phyloP scores from a whole-genome alignment of 2,329 filamentous ascomycete species.

The Claviceps monticola region DNA sequence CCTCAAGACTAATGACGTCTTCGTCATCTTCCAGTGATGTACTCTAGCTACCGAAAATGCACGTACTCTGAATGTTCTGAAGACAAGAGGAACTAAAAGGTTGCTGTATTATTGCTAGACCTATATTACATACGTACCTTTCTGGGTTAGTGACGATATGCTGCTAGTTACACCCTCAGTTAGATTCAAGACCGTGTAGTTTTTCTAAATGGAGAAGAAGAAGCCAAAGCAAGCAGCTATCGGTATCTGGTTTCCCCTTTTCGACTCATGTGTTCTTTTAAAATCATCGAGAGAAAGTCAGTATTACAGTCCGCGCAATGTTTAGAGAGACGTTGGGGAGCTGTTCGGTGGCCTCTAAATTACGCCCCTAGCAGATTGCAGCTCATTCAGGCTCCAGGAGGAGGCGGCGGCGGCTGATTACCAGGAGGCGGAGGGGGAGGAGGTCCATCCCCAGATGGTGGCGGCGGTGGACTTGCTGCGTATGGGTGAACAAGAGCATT shows the following conservation, averaged over 20 bases:
- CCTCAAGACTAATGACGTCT: too few species aligned
- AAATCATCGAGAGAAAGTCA: neutral
- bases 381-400: constrained; percentile 30
- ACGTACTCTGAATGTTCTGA: too few species aligned
- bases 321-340: neutral
- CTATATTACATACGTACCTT: constrained; percentile 1
- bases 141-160: neutral
- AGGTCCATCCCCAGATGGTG: constrained; percentile 35
- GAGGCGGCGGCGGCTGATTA: constrained; percentile 48
- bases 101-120: neutral
- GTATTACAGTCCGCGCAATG: neutral
- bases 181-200: neutral
- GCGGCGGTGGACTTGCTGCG: constrained; percentile 44
- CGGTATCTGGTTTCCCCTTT: neutral
- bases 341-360: neutral
- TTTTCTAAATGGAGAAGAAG: neutral
- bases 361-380: neutral
- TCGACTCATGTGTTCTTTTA: neutral
- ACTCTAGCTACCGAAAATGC: too few species aligned
- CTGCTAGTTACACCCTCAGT: neutral
- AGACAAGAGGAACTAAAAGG: neutral
- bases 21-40: too few species aligned
- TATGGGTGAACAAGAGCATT: constrained; percentile 57
- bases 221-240: neutral
- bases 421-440: constrained; percentile 48